Evolutionary conservation across 768 basidiomycete species (phyloP).

Genomic region (Imleria badia): DNA sequence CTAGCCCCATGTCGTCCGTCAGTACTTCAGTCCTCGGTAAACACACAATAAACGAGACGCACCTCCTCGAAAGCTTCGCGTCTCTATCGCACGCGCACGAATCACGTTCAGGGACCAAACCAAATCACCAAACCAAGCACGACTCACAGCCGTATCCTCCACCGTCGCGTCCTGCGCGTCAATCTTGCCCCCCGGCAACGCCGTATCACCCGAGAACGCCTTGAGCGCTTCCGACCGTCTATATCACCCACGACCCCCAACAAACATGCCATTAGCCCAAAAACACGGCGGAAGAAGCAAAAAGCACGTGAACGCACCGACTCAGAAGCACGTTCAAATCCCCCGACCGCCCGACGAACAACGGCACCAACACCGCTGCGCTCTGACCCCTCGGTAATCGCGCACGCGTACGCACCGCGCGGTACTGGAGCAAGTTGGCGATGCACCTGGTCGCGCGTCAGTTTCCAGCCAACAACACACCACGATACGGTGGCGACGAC

Average conservation of each 20-base stretch:
- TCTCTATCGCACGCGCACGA: slow-evolving; percentile 43
- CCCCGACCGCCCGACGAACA: slow-evolving; percentile 82
- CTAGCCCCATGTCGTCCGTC: slow-evolving; percentile 38
- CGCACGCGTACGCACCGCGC: slow-evolving; percentile 29
- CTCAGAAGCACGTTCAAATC: slow-evolving; percentile 86
- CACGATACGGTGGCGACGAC: no score
- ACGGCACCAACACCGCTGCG: slow-evolving; percentile 78
- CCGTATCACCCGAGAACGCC: slow-evolving; percentile 85
- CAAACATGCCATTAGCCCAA: neutral
- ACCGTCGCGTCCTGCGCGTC: slow-evolving; percentile 65
- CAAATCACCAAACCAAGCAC: neutral
- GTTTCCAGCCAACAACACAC: no score
- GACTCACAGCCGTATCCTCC: slow-evolving; percentile 75
- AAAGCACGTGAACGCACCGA: slow-evolving; percentile 47
- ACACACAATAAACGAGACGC: neutral
- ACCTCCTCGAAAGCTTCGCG: slow-evolving; percentile 93
- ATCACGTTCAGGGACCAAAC: neutral
- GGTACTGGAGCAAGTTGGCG: slow-evolving; percentile 27
- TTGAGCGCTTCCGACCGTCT: slow-evolving; percentile 75
- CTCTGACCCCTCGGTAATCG: slow-evolving; percentile 55
- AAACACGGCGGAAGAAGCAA: neutral
- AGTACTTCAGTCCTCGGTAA: neutral
- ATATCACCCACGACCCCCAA: neutral
- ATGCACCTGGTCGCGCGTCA: slow-evolving; percentile 24
- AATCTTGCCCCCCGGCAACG: slow-evolving; percentile 82